Conservation (phyloP, 345 rosid species). For the Pistacia integerrima region DNA sequence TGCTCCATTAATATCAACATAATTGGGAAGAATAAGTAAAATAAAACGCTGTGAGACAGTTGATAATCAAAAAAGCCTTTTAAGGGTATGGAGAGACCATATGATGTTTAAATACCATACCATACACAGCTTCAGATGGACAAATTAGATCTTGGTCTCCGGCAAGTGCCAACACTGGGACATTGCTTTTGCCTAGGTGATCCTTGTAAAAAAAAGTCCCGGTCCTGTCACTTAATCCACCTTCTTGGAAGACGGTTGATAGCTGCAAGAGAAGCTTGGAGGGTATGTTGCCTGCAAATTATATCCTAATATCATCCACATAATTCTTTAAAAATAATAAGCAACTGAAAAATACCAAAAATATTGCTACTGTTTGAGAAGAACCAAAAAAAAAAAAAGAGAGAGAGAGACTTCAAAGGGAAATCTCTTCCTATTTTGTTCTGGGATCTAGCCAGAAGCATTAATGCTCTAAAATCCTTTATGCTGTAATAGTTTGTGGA, state of each 20-base stretch:
- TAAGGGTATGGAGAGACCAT: background rate
- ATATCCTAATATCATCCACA: conserved; percentile 6
- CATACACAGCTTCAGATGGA: conserved; percentile 85
- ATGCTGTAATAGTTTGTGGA: background rate
- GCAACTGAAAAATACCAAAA: background rate
- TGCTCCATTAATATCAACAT: conserved; percentile 34
- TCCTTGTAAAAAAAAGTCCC: conserved; percentile 73
- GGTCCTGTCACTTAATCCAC: conserved; percentile 62
- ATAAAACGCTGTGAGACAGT: background rate
- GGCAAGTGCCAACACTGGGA: conserved; percentile 80
- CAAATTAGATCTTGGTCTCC: conserved; percentile 81
- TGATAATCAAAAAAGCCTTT: background rate
- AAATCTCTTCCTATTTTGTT: background rate
- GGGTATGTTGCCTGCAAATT: conserved; percentile 67
- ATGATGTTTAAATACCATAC: conserved; percentile 30
- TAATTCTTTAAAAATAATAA: background rate
- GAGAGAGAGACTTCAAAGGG: background rate
- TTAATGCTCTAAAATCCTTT: background rate
- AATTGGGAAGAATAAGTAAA: background rate
- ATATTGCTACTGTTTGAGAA: background rate
- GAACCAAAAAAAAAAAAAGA: background rate
- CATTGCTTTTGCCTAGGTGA: conserved; percentile 61
- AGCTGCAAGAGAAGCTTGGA: conserved; percentile 74
- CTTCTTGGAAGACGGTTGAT: conserved; percentile 54
- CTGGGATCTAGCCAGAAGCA: conserved; percentile 2